Base-by-base conservation (phyloP, 495 filamentous ascomycete genomes). In the Glonium stellatum region DNA sequence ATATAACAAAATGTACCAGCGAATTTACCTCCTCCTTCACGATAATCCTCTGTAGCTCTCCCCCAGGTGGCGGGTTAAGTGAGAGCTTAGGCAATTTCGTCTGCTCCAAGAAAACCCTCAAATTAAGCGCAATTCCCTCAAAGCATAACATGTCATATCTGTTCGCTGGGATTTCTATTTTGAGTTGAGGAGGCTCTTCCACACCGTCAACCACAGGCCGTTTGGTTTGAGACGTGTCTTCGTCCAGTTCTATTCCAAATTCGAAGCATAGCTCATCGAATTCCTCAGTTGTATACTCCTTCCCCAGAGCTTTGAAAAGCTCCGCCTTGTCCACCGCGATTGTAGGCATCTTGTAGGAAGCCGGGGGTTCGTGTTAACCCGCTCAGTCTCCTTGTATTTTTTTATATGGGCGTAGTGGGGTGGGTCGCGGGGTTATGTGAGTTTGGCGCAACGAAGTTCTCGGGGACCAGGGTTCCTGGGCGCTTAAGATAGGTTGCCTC, bases 221-320 rank as follows among this genome's bases (percentile, higher is more conserved):
- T 47, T 44, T 59, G 50, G 54, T 67, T 54, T 56, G 50, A 36
- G 62, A 61, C 79, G 87, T 85, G 77, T 98, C 93, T 78, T 96
- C 90, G 75, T 98, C 93, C 63, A 98, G 84, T 72, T 98, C 93
- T 69, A 98, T 95, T 57, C 87, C 93, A 72, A 96, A 99, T 65
- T 99, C 93, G 81, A 99, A 98, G 72, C 93, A 99, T 65, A 99
- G 78, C 69, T 95, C 87, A 70, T 98, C 92, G 71, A 99, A 97
- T 70, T 92, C 88, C 63, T 96, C 83, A 66, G 87, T 89, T 47
- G 92, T 96, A 72, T 90, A 96, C 85, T 93, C 83, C 73, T 86
- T 85, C 66, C 90, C 92, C 57, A 98, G 80, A 68, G 86, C 90
- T 78, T 95, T 84, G 81, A 87, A 97, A 68, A 98, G 89, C 60